phyloP scores from a whole-genome alignment of 2,329 filamentous ascomycete genomes.

The Rhinocladiella similis region DNA sequence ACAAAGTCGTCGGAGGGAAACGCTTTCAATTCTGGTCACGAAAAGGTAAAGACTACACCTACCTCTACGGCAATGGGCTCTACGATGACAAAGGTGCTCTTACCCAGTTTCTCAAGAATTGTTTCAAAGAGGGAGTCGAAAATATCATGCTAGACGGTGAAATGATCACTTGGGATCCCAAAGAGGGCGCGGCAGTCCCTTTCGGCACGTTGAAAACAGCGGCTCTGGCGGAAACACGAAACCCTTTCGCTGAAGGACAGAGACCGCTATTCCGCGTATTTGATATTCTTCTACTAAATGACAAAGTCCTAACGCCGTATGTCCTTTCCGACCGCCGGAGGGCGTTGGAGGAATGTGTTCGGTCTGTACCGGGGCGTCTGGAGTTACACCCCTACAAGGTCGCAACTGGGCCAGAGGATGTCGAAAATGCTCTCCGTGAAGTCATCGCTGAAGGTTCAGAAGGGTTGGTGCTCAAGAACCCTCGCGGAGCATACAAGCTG shows the following conservation, averaged over 20 bases:
- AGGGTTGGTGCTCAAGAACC: slow-evolving; percentile 91
- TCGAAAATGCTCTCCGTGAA: slow-evolving; percentile 76
- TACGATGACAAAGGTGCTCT: slow-evolving; percentile 73
- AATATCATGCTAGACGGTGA: slow-evolving; percentile 94
- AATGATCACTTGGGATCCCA: slow-evolving; percentile 97
- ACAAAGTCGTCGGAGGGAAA: slow-evolving; percentile 65
- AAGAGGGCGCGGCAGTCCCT: slow-evolving; percentile 76
- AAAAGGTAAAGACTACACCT: slow-evolving; percentile 94
- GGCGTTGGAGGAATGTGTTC: slow-evolving; percentile 72
- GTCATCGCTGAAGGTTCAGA: slow-evolving; percentile 87
- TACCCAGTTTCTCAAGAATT: slow-evolving; percentile 74
- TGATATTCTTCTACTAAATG: slow-evolving; percentile 88
- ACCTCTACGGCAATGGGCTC: slow-evolving; percentile 80
- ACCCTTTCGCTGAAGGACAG: slow-evolving; percentile 65
- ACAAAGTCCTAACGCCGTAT: slow-evolving; percentile 74
- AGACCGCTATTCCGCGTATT: slow-evolving; percentile 84
- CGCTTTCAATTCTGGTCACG: slow-evolving; percentile 89
- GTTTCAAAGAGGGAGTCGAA: slow-evolving; percentile 74
- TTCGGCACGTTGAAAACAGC: slow-evolving; percentile 95
- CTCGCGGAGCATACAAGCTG: slow-evolving; percentile 78
- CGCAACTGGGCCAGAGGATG: slow-evolving; percentile 66
- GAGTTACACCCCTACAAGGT: slow-evolving; percentile 76
- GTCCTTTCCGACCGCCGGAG: slow-evolving; percentile 76
- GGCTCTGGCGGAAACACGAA: slow-evolving; percentile 75
- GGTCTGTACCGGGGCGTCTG: slow-evolving; percentile 69